A percentile compares a stretch with the other conserved stretches of the same genome.
Conservation (phyloP, 2,329 filamentous ascomycete species). For the Paraphoma chrysanthemicola region DNA sequence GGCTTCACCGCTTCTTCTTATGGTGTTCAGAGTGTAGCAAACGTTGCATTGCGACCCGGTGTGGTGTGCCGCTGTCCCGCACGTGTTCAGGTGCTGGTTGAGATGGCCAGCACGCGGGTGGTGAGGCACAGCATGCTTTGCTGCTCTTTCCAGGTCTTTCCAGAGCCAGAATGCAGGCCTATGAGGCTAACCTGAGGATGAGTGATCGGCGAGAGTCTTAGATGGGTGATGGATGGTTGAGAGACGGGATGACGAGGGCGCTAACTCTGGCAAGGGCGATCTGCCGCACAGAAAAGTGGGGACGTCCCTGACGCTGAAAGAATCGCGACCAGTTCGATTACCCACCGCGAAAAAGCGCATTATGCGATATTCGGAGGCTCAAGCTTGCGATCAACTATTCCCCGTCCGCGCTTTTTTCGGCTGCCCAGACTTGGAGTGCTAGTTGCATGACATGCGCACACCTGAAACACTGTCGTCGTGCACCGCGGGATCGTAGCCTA, state of each 20-base stretch:
- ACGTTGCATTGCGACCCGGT: no score
- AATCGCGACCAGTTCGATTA: slow-evolving; percentile 8
- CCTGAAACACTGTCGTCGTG: slow-evolving; percentile 25
- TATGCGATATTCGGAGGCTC: slow-evolving; percentile 12
- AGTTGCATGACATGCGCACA: slow-evolving; percentile 25
- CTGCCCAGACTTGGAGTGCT: slow-evolving; percentile 14
- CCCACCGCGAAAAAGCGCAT: slow-evolving; percentile 8
- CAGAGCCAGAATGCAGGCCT: no score
- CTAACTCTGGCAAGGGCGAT: slow-evolving; percentile 7
- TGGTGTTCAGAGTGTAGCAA: no score
- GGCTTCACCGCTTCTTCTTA: slow-evolving; percentile 3
- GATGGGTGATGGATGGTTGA: no score
- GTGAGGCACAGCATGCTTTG: no score
- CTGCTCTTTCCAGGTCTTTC: no score
- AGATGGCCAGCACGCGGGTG: no score
- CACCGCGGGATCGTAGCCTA: slow-evolving; percentile 14
- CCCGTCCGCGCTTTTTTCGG: slow-evolving; percentile 12
- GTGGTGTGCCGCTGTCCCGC: no score
- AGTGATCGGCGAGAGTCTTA: no score
- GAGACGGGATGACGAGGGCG: neutral
- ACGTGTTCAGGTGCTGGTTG: no score
- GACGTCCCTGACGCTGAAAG: slow-evolving; percentile 7
- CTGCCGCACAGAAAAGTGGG: slow-evolving; percentile 9
- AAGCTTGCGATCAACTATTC: slow-evolving; percentile 4
- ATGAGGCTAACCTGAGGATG: no score